Evolutionary conservation across 148 eudicot genomes (phyloP).

Genomic region (Rhododendron ovatum): DNA sequence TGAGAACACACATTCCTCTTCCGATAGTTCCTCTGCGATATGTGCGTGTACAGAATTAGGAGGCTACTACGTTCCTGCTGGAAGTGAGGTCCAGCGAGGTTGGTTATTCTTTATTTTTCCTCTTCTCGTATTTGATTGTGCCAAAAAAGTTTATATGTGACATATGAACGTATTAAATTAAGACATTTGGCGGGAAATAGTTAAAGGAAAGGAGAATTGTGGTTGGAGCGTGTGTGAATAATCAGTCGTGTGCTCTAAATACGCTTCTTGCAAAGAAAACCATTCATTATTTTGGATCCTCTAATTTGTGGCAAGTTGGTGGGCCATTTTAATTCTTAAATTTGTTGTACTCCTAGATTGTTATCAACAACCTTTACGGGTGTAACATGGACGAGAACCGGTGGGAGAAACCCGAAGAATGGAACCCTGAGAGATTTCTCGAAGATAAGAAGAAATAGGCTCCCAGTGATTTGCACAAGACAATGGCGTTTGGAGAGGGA

Average conservation of each 20-base stretch:
- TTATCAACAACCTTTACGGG: conserved; percentile 69
- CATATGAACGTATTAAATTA: too few relatives aligned
- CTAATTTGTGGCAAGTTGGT: neutral
- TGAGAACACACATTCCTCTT: conserved; percentile 74
- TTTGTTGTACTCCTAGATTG: conserved; percentile 37
- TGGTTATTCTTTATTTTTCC: neutral
- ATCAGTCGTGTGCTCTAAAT: too few relatives aligned
- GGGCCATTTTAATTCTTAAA: neutral
- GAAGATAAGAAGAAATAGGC: conserved; percentile 29
- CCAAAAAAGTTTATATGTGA: too few relatives aligned
- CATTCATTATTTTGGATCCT: too few relatives aligned
- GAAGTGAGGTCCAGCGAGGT: conserved; percentile 98
- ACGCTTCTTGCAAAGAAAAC: too few relatives aligned
- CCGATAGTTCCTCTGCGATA: conserved; percentile 68
- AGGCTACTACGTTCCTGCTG: conserved; percentile 68
- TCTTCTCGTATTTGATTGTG: neutral
- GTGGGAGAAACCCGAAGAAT: conserved; percentile 73
- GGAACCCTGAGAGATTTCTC: conserved; percentile 84
- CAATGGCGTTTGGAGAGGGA: conserved; percentile 92
- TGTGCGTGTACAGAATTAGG: conserved; percentile 67
- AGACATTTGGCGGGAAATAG: too few relatives aligned
- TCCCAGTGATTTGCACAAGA: conserved; percentile 52
- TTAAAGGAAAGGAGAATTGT: too few relatives aligned
- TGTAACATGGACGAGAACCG: conserved; percentile 71
- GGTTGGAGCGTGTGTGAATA: too few relatives aligned